Conservation (phyloP, 352 stramenopile genomes). For the Globisporangium sylvaticum region DNA sequence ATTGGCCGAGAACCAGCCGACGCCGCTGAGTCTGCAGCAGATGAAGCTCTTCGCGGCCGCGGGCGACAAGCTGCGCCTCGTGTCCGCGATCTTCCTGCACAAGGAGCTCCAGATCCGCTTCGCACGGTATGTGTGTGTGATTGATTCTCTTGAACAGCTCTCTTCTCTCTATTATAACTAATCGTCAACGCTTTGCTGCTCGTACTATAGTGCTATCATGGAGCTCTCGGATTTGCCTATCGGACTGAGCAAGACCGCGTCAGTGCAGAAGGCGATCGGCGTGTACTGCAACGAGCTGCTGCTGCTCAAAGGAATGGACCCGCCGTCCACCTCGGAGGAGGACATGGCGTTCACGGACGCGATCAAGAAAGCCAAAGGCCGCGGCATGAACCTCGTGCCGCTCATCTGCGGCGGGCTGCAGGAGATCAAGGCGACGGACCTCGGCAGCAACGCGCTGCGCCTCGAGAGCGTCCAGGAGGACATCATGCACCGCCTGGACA, state of each 20-base stretch:
- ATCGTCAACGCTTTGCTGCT: neutral
- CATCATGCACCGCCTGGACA: conserved; percentile 88
- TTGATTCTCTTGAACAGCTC: neutral
- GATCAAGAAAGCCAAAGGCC: conserved; percentile 45
- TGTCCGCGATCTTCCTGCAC: conserved; percentile 68
- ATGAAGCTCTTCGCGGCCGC: conserved; percentile 77
- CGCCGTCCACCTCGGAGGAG: conserved; percentile 47
- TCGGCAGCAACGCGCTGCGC: conserved; percentile 55
- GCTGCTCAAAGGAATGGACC: conserved; percentile 35
- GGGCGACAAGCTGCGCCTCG: conserved; percentile 52
- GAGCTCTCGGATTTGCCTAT: conserved; percentile 73
- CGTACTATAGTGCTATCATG: conserved; percentile 44
- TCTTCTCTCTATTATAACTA: neutral
- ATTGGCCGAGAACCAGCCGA: conserved; percentile 48
- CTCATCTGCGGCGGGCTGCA: conserved; percentile 74
- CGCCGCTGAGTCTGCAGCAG: conserved; percentile 71
- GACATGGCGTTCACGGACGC: conserved; percentile 63
- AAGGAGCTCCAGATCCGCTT: conserved; percentile 79
- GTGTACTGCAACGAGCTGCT: conserved; percentile 62
- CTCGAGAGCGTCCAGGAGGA: conserved; percentile 67
- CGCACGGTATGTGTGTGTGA: conserved; percentile 30
- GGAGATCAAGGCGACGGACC: conserved; percentile 58
- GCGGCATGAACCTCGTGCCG: conserved; percentile 72
- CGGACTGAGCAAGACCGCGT: conserved; percentile 54
- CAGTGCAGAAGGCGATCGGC: conserved; percentile 55